Conservation (phyloP, 805 yeast genomes). For the Saccharomycopsis guyanensis region DNA sequence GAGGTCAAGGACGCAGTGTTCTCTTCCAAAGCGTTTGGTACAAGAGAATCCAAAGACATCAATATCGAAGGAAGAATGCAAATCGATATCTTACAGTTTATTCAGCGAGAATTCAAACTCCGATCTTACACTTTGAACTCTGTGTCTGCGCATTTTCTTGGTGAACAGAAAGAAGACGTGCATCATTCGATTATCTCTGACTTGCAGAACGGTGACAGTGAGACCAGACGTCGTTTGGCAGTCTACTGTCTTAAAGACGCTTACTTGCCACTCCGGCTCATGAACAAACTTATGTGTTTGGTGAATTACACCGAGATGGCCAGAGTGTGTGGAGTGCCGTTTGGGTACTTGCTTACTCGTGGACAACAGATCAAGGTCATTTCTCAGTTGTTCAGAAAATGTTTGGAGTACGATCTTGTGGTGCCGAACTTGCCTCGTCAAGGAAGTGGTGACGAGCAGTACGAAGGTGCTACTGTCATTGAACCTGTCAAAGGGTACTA, state of each 20-base stretch:
- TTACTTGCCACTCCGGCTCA: conserved; percentile 74
- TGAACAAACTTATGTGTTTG: conserved; percentile 92
- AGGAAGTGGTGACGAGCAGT: conserved; percentile 80
- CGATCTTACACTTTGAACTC: conserved; percentile 93
- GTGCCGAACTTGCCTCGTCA: conserved; percentile 80
- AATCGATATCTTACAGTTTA: conserved; percentile 82
- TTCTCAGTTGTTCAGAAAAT: conserved; percentile 90
- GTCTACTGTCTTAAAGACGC: conserved; percentile 97
- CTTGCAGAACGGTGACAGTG: conserved; percentile 84
- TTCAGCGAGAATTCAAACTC: conserved; percentile 90
- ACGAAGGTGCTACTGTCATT: conserved; percentile 98
- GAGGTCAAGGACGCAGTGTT: conserved; percentile 76
- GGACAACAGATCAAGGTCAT: conserved; percentile 98
- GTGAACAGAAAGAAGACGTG: conserved; percentile 97
- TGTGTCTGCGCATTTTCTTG: conserved; percentile 87
- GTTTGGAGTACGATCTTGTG: conserved; percentile 76
- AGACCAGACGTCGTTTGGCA: conserved; percentile 90
- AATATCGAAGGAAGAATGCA: conserved; percentile 96
- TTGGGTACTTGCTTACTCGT: conserved; percentile 76
- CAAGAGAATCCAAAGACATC: conserved; percentile 83
- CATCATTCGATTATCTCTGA: conserved; percentile 95
- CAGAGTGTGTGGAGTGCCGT: conserved; percentile 97
- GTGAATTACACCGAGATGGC: conserved; percentile 99
- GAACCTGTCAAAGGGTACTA: conserved; percentile 95
- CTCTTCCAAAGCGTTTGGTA: conserved; percentile 93